Evolutionary conservation across 176 grass and related monocot species (phyloP), one percentile per base, ranked within the genome.

Genomic region (Lolium rigidum): DNA sequence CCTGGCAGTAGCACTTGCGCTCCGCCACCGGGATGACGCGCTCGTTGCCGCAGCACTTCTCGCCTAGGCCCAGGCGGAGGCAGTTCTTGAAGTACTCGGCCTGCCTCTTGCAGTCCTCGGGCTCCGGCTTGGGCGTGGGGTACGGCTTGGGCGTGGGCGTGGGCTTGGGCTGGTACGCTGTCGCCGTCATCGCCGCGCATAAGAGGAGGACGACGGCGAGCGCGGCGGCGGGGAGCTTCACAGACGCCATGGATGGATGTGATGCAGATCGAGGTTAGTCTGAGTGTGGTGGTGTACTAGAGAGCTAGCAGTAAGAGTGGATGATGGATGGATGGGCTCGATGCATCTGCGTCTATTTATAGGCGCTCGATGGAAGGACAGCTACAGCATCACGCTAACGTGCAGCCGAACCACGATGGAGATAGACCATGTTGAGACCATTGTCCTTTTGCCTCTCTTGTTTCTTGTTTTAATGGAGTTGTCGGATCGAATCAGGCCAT

Each of bases 41-140:
- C 3, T 2, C 2, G 4, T 21, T 15, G 13, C 9, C 0, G 51
- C 81, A 83, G 81, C 81, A 83, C 14, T 6, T 10, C 10, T 83
- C 37, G 2, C 1, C 0, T 2, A 10, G 6, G 5, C 49, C 81
- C 0, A 6, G 54, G 9, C 9, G 2, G 13, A 83, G 81, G 38
- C 81, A 83, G 81, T 83, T 83, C n/a, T 6, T 18, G 52, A 83
- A 73, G 81, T 83, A 83, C n/a, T 0, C 15, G 13, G 51, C 70
- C 68, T 83, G 81, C 67, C 20, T 57, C 52, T 10, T 7, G 50
- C 81, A 83, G 9, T 50, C 44, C 61, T 50, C 79, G 14, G 11
- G 10, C 60, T 13, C 60, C 3, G 59, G 61, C 59, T 7, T 3
- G 6, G 59, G 54, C 13, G 11, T 11, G 2, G 63, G 28, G 28